phyloP scores from a whole-genome alignment of 129 eudicot genomes.

The Chrysanthemum seticuspe region DNA sequence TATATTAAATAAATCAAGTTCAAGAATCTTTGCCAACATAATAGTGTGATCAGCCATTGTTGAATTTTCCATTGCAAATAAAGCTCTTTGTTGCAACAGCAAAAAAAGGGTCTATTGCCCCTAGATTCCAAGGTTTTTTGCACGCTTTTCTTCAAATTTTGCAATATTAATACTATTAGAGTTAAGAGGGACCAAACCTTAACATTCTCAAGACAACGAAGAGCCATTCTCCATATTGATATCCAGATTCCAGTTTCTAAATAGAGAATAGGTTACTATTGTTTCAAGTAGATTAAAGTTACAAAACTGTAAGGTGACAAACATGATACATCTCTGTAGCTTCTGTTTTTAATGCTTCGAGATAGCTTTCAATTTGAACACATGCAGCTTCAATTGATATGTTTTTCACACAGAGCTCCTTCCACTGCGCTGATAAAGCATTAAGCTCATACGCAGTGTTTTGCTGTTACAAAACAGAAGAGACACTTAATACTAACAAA shows the following conservation, averaged over 20 bases:
- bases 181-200: constrained; percentile 28
- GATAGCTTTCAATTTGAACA: constrained; percentile 45
- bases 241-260: constrained; percentile 81
- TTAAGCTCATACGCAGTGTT: constrained; percentile 83
- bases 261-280: constrained; percentile 6
- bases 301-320: neutral
- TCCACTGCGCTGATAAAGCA: constrained; percentile 96
- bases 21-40: neutral
- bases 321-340: constrained; percentile 64
- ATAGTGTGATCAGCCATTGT: neutral
- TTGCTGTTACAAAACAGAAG: constrained; percentile 57
- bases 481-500: constrained; percentile 5
- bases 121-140: neutral
- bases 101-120: neutral
- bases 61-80: neutral
- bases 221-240: constrained; percentile 55
- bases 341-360: constrained; percentile 63
- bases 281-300: neutral
- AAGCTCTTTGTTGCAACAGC: neutral
- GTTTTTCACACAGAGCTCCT: constrained; percentile 84
- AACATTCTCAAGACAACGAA: constrained; percentile 26
- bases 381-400: constrained; percentile 87
- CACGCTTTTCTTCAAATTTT: neutral
- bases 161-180: neutral
- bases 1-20: neutral